phyloP scores from a whole-genome alignment of 352 stramenopile species.

The Phytophthora nicotianae region DNA sequence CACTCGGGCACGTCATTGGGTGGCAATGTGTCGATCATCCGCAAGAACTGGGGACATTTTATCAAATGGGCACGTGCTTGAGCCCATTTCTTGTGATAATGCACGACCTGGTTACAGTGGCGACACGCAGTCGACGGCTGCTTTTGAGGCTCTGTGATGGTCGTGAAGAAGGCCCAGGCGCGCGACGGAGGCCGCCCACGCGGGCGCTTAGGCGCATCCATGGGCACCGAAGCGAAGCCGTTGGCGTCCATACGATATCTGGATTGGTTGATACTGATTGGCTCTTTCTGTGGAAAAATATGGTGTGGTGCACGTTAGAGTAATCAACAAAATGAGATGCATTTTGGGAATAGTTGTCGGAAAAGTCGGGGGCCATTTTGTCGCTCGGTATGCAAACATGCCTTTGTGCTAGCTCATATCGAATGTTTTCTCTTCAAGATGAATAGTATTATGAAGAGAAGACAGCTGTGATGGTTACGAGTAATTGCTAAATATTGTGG shows the following conservation, averaged over 20 bases:
- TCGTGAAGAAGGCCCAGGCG: conserved; percentile 67
- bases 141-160: conserved; percentile 53
- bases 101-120: conserved; percentile 49
- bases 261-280: neutral
- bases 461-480: neutral
- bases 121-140: conserved; percentile 44
- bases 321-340: neutral
- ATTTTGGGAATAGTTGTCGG: neutral
- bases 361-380: neutral
- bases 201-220: conserved; percentile 18
- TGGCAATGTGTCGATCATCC: conserved; percentile 35
- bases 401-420: neutral
- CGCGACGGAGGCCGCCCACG: conserved; percentile 49
- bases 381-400: neutral
- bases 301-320: neutral
- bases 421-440: neutral
- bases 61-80: conserved; percentile 63
- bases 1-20: conserved; percentile 49
- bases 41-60: conserved; percentile 58
- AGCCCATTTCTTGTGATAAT: conserved; percentile 70
- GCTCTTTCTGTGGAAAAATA: neutral
- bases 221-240: neutral
- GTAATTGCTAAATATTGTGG: neutral
- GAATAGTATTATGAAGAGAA: neutral
- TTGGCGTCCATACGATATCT: conserved; percentile 1